phyloP scores from a whole-genome alignment of 176 grass and related monocot genomes.

The Paspalum notatum region DNA sequence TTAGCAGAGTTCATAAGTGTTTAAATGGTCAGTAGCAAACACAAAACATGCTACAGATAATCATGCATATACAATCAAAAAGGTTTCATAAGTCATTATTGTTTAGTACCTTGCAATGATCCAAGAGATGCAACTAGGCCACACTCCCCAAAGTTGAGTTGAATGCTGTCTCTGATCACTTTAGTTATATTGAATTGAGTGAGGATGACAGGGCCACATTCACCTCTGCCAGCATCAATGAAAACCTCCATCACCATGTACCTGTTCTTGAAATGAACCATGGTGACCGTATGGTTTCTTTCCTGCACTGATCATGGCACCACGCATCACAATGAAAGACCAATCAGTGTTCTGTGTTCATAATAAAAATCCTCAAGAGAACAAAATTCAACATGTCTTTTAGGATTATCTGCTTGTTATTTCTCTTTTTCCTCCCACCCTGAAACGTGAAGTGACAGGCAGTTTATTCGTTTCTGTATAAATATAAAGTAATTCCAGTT shows the following conservation, averaged over 20 bases:
- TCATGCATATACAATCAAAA: background rate
- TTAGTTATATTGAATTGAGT: conserved; percentile 66
- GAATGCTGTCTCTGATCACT: conserved; percentile 75
- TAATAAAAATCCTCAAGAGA: background rate
- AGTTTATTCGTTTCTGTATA: background rate
- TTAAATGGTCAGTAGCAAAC: background rate
- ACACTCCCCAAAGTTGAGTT: conserved; percentile 88
- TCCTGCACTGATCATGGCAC: background rate
- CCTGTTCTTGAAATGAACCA: conserved; percentile 95
- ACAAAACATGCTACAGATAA: background rate
- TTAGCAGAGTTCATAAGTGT: background rate
- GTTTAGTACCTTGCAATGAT: conserved; percentile 66
- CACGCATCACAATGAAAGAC: background rate
- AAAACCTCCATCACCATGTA: conserved; percentile 88
- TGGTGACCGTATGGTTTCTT: background rate
- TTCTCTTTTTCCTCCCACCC: background rate
- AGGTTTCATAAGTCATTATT: background rate
- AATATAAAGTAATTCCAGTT: background rate
- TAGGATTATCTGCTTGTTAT: background rate
- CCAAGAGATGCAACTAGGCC: conserved; percentile 65
- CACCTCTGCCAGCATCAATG: conserved; percentile 46
- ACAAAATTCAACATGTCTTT: background rate
- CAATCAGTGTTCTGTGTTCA: background rate
- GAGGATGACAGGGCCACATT: conserved; percentile 54
- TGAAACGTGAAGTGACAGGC: background rate